phyloP scores from a whole-genome alignment of 2,329 filamentous ascomycete species.

The Fusarium globosum region DNA sequence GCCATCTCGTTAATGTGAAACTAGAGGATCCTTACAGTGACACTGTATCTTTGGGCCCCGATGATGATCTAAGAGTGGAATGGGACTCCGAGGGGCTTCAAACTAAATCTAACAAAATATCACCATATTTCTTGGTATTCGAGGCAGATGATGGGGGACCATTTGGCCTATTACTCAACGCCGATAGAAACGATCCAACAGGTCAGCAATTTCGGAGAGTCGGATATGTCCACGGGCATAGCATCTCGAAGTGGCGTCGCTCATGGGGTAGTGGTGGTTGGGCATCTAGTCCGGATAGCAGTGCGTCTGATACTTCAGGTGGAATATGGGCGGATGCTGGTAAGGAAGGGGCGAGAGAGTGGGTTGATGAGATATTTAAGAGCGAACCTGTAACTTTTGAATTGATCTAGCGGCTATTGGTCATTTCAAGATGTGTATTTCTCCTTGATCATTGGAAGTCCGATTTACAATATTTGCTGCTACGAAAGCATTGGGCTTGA shows the following conservation, averaged over 20 bases:
- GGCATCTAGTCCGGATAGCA: background rate
- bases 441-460: accelerated
- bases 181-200: background rate
- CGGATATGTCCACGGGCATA: background rate
- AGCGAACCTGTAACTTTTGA: background rate
- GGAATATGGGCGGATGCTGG: background rate
- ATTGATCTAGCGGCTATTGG: background rate
- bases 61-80: background rate
- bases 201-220: background rate
- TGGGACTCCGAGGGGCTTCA: background rate
- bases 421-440: no score
- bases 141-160: background rate
- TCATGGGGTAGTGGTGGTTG: background rate
- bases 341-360: background rate
- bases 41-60: background rate
- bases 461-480: accelerated
- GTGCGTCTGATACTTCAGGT: background rate
- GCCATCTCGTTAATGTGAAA: background rate
- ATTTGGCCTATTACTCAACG: background rate
- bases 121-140: background rate
- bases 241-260: background rate
- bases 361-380: background rate
- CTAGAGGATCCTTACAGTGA: background rate
- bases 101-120: background rate
- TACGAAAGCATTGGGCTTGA: background rate